phyloP scores from a whole-genome alignment of 2,329 filamentous ascomycete genomes.

The Fusarium robinianum region DNA sequence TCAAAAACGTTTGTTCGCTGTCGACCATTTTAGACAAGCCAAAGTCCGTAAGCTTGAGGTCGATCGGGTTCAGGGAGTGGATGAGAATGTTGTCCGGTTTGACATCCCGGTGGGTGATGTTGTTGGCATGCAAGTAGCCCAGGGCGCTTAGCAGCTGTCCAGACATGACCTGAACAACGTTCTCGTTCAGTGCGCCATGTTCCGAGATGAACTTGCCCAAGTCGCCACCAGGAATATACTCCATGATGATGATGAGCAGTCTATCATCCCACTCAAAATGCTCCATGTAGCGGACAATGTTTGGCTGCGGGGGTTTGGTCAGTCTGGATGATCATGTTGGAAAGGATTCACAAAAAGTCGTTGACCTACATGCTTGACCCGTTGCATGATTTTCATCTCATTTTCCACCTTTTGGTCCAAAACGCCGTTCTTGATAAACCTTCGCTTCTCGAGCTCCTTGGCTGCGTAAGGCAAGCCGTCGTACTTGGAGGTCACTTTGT shows the following conservation, averaged over 20 bases:
- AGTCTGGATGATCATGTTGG: slow-evolving; percentile 6
- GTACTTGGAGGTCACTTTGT: slow-evolving; percentile 84
- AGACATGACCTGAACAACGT: slow-evolving; percentile 71
- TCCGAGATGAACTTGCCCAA: slow-evolving; percentile 72
- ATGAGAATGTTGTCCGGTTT: slow-evolving; percentile 98
- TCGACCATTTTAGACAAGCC: slow-evolving; percentile 93
- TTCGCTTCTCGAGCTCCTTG: slow-evolving; percentile 92
- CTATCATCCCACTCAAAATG: slow-evolving; percentile 80
- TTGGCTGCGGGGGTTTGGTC: slow-evolving; percentile 56
- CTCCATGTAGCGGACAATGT: slow-evolving; percentile 91
- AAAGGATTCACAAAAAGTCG: background rate
- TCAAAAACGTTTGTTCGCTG: slow-evolving; percentile 86
- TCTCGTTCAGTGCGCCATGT: slow-evolving; percentile 67
- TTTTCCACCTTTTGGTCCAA: slow-evolving; percentile 92
- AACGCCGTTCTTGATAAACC: slow-evolving; percentile 90
- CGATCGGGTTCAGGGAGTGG: slow-evolving; percentile 69
- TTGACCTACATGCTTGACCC: slow-evolving; percentile 73
- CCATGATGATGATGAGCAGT: slow-evolving; percentile 97
- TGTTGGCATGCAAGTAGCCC: slow-evolving; percentile 81
- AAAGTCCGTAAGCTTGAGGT: slow-evolving; percentile 94
- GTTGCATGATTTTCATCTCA: slow-evolving; percentile 95
- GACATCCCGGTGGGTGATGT: slow-evolving; percentile 97
- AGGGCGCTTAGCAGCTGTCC: slow-evolving; percentile 79
- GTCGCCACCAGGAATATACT: slow-evolving; percentile 83
- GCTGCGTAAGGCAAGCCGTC: slow-evolving; percentile 85